Percentiles rank a stretch among this genome's conserved stretches.
These are phyloP conservation scores for Ustilago hordei DNA, from an alignment of 1,284 basidiomycete species.

Conservation along the genomic window DNA sequence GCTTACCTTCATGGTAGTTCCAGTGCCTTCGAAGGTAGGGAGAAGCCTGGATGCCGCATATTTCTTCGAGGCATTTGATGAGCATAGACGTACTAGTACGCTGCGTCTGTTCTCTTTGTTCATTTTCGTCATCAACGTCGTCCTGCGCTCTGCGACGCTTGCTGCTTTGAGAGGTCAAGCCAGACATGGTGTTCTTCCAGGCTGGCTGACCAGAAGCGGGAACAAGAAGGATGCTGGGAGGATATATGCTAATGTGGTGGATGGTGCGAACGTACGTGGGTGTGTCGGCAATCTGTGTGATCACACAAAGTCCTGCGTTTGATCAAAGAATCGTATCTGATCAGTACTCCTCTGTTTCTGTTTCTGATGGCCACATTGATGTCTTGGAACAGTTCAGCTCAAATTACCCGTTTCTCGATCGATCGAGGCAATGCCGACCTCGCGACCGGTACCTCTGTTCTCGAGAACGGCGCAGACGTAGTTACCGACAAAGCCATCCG, in stretches of 20 bases:
- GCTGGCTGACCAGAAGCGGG: constrained; percentile 12
- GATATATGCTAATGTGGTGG: constrained; percentile 83
- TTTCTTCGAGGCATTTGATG: constrained; percentile 79
- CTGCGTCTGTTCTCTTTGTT: background rate
- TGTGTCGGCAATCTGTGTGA: constrained; percentile 71
- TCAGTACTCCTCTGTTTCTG: background rate
- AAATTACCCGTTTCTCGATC: constrained; percentile 80
- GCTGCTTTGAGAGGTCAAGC: background rate
- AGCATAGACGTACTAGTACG: constrained; percentile 69
- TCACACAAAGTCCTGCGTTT: constrained; percentile 23
- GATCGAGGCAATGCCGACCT: constrained; percentile 87
- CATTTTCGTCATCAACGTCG: background rate
- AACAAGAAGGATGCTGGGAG: constrained; percentile 77
- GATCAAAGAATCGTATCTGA: constrained; percentile 59
- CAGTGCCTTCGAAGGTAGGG: constrained; percentile 81
- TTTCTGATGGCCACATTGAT: background rate
- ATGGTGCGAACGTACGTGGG: constrained; percentile 83
- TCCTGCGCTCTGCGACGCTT: constrained; percentile 14
- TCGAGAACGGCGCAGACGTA: constrained; percentile 51
- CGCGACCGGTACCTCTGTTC: constrained; percentile 75
- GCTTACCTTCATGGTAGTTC: constrained; percentile 80
- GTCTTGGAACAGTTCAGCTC: background rate
- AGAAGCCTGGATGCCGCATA: constrained; percentile 77
- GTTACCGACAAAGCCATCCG: constrained; percentile 34
- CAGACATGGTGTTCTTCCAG: background rate